A percentile compares a stretch with the other conserved stretches of the same genome.
Evolutionary conservation across 2,329 filamentous ascomycete genomes (phyloP).

Genomic region (Neopestalotiopsis sp.): DNA sequence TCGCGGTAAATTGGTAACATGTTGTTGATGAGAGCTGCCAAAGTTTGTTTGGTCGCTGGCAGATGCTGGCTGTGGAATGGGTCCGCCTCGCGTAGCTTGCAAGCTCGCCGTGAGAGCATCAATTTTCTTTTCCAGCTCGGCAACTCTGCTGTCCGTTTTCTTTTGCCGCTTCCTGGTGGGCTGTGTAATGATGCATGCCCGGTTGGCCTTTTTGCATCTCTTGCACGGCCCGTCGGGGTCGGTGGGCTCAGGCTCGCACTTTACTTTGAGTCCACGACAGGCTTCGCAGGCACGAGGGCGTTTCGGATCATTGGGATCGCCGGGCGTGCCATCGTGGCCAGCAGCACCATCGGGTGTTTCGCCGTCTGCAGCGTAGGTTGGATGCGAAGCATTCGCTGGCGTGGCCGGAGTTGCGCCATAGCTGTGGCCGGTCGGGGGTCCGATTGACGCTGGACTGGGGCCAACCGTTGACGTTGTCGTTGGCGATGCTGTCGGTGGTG

Average conservation of each 20-base stretch:
- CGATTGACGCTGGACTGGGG: conserved; percentile 14
- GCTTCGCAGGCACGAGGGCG: conserved; percentile 76
- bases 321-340: conserved; percentile 25
- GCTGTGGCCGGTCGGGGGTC: conserved; percentile 11
- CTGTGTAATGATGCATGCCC: conserved; percentile 77
- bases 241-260: conserved; percentile 76
- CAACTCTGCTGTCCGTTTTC: conserved; percentile 88
- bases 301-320: conserved; percentile 58
- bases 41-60: conserved; percentile 2
- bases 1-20: conserved; percentile 13
- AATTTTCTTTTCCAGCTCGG: conserved; percentile 91
- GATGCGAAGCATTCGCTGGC: neutral
- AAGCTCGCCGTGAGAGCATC: conserved; percentile 84
- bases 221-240: conserved; percentile 69
- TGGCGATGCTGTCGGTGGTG: conserved; percentile 22
- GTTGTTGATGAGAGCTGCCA: neutral
- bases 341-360: conserved; percentile 22
- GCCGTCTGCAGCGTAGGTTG: conserved; percentile 29
- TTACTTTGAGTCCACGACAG: conserved; percentile 78
- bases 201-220: conserved; percentile 80
- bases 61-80: conserved; percentile 16
- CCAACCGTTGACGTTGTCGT: conserved; percentile 8
- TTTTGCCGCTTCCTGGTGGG: conserved; percentile 82
- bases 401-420: conserved; percentile 14
- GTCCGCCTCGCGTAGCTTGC: conserved; percentile 54